Percentiles rank a stretch among this genome's conserved stretches.
phyloP scores from a whole-genome alignment of 2,329 filamentous ascomycete genomes.

The Berkeleyomyces basicola region DNA sequence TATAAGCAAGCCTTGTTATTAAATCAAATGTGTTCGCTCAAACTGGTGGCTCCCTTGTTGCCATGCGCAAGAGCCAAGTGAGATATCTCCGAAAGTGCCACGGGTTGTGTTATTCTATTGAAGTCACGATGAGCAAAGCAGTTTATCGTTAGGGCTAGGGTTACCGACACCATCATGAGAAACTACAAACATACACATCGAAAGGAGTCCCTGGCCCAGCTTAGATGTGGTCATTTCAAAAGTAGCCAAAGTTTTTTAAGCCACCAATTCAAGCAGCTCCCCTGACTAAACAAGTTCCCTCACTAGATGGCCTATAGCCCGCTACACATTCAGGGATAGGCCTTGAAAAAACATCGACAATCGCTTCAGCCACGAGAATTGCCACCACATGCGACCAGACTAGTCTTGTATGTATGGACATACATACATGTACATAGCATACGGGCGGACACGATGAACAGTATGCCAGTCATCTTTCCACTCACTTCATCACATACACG shows the following conservation, averaged over 20 bases:
- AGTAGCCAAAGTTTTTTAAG: too few relatives aligned
- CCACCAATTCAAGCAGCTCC: too few relatives aligned
- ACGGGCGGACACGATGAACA: background rate
- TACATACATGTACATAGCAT: too few relatives aligned
- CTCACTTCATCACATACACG: background rate
- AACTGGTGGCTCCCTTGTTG: background rate
- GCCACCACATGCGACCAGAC: too few relatives aligned
- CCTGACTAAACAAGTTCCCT: background rate
- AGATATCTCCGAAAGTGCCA: background rate
- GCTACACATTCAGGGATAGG: background rate
- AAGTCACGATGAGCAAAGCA: too few relatives aligned
- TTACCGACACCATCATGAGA: too few relatives aligned
- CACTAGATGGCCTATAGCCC: background rate
- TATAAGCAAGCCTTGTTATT: background rate
- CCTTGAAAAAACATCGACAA: background rate
- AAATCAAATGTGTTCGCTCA: background rate
- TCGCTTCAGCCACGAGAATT: too few relatives aligned
- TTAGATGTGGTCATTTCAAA: too few relatives aligned
- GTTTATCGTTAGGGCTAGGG: too few relatives aligned
- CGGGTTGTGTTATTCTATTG: background rate
- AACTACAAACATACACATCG: too few relatives aligned
- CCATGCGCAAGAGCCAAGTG: background rate
- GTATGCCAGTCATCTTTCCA: background rate
- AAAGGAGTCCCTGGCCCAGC: too few relatives aligned
- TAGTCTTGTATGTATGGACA: too few relatives aligned